phyloP scores from a whole-genome alignment of 2,329 filamentous ascomycete genomes.

The Ophidiomyces ophidiicola region DNA sequence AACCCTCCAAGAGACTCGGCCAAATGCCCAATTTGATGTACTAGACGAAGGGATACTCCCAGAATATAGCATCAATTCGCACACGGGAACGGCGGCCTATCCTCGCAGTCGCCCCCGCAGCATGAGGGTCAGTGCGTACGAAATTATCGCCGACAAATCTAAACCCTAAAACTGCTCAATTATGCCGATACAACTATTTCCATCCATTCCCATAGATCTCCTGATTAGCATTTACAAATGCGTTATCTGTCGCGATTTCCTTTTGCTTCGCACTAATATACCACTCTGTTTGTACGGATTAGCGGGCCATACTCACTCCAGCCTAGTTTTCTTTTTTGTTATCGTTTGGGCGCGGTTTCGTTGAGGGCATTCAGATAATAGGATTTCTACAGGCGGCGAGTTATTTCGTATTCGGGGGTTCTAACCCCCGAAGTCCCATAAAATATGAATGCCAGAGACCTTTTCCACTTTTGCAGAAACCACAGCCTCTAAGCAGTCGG shows the following conservation, averaged over 20 bases:
- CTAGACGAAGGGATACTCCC: constrained; percentile 51
- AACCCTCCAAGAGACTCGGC: constrained; percentile 48
- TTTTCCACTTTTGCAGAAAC: constrained; percentile 1
- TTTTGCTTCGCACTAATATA: constrained; percentile 2
- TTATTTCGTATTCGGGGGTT: constrained; percentile 2
- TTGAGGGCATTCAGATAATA: constrained; percentile 6
- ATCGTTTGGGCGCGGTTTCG: constrained; percentile 2
- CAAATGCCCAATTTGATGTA: constrained; percentile 47
- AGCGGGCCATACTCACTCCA: constrained; percentile 7
- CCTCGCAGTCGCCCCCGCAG: constrained; percentile 29
- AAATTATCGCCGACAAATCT: constrained; percentile 30
- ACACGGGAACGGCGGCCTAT: constrained; percentile 27
- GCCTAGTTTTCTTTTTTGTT: background rate
- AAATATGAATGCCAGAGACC: background rate
- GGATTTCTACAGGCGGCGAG: background rate
- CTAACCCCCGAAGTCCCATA: no score
- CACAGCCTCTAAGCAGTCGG: no score
- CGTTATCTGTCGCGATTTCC: background rate
- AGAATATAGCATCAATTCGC: constrained; percentile 23
- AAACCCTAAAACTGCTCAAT: constrained; percentile 17
- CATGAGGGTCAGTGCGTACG: constrained; percentile 31
- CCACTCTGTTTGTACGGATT: constrained; percentile 6
- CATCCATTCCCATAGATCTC: no score
- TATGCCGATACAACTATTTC: background rate
- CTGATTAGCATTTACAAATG: no score